phyloP scores from a whole-genome alignment of 2,329 filamentous ascomycete genomes.

The Aureobasidium sp. region DNA sequence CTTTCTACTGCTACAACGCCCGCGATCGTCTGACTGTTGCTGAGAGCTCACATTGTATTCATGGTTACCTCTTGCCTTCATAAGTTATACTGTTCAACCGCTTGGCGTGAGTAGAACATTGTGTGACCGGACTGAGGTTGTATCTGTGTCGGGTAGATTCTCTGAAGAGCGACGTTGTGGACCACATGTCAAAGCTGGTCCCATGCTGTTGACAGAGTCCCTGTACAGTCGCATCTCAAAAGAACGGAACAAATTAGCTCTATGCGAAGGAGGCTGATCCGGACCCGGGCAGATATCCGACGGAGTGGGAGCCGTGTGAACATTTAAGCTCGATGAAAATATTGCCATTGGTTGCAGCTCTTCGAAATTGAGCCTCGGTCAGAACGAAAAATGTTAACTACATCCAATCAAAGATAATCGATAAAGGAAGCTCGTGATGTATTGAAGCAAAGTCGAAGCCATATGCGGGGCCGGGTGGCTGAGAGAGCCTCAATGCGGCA shows the following conservation, averaged over 20 bases:
- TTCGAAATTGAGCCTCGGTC: not conserved
- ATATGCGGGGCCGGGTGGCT: constrained; percentile 11
- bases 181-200: no score
- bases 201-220: no score
- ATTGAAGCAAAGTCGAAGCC: not conserved
- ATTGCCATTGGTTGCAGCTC: not conserved
- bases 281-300: not conserved
- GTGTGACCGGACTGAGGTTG: no score
- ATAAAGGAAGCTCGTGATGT: not conserved
- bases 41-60: no score
- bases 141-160: no score
- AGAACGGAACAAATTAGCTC: not conserved
- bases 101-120: no score
- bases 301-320: not conserved
- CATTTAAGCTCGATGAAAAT: not conserved
- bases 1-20: not conserved
- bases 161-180: no score
- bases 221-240: no score
- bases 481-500: constrained; percentile 4
- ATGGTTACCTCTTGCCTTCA: no score
- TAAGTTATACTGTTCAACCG: no score
- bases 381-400: not conserved
- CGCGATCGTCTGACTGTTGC: no score
- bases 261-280: not conserved
- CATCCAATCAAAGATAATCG: not conserved